Conservation (phyloP, 306 rosid species). For the Citrullus amarus region DNA sequence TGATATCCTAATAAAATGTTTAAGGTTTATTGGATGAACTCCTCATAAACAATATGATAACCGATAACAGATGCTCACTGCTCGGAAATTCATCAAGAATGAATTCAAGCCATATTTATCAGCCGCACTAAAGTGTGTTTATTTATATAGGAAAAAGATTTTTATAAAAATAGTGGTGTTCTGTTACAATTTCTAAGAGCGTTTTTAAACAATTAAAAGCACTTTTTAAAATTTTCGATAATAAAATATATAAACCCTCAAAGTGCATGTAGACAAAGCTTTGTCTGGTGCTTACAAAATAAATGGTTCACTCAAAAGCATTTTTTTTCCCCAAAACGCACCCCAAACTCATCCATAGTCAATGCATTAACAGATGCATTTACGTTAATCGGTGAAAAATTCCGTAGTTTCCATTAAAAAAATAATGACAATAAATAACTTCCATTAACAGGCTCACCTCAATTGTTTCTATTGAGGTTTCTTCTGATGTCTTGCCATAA, state of each 20-base stretch:
- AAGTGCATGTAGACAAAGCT: not conserved
- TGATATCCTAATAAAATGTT: not conserved
- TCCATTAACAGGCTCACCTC: constrained; percentile 39
- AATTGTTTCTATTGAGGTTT: constrained; percentile 45
- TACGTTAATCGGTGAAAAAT: not conserved
- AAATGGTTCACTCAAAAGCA: not conserved
- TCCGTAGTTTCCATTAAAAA: not conserved
- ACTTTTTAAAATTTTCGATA: not conserved
- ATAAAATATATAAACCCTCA: not conserved
- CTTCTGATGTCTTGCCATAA: constrained; percentile 36
- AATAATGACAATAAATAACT: not conserved
- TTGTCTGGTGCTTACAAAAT: not conserved
- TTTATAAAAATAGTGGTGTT: not conserved
- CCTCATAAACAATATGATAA: not conserved
- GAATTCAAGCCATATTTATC: not conserved
- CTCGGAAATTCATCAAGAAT: not conserved
- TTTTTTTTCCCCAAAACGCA: not conserved
- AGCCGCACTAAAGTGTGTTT: not conserved
- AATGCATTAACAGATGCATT: not conserved
- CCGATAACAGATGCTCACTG: not conserved
- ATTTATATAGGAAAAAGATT: not conserved
- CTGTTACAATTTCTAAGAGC: not conserved
- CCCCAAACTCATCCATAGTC: not conserved
- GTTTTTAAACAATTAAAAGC: not conserved
- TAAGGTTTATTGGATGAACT: not conserved